These are phyloP conservation scores for Scheffersomyces lignicola DNA, from an alignment of 1,139 yeast genomes.

Conservation along the genomic window DNA sequence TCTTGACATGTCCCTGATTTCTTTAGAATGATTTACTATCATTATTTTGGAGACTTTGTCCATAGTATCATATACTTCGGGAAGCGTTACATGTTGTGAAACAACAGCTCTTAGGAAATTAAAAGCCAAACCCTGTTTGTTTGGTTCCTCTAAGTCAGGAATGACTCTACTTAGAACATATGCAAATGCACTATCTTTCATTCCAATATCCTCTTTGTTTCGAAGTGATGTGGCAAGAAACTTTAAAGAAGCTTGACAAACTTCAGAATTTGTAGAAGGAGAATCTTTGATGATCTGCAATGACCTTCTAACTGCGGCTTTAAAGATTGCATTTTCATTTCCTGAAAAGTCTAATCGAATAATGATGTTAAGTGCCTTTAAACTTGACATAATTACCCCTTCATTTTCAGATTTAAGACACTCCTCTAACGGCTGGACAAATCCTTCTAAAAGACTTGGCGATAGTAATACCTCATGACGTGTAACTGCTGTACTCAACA, in stretches of 20 bases:
- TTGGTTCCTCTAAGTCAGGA: conserved; percentile 92
- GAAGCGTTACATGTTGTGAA: conserved; percentile 69
- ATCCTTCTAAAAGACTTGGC: conserved; percentile 64
- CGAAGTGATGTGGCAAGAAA: conserved; percentile 73
- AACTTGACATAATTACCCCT: conserved; percentile 66
- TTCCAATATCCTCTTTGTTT: conserved; percentile 60
- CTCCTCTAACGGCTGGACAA: conserved; percentile 72
- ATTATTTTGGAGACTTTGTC: conserved; percentile 78
- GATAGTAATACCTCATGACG: conserved; percentile 59
- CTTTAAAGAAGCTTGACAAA: conserved; percentile 81
- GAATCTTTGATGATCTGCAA: conserved; percentile 69
- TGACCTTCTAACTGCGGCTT: conserved; percentile 61
- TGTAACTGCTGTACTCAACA: conserved; percentile 69
- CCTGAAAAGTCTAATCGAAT: conserved; percentile 65
- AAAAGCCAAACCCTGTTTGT: conserved; percentile 85
- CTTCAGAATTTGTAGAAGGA: conserved; percentile 74
- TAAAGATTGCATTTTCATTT: conserved; percentile 53
- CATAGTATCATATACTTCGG: conserved; percentile 90
- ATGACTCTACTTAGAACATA: conserved; percentile 73
- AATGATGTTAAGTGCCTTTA: conserved; percentile 62
- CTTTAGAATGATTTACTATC: conserved; percentile 86
- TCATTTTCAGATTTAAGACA: conserved; percentile 66
- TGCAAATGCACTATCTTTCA: conserved; percentile 74
- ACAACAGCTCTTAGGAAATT: conserved; percentile 77
- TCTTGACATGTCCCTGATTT: conserved; percentile 84